Base-by-base conservation (phyloP, 2,329 filamentous ascomycete genomes). In the Claviceps purpurea region DNA sequence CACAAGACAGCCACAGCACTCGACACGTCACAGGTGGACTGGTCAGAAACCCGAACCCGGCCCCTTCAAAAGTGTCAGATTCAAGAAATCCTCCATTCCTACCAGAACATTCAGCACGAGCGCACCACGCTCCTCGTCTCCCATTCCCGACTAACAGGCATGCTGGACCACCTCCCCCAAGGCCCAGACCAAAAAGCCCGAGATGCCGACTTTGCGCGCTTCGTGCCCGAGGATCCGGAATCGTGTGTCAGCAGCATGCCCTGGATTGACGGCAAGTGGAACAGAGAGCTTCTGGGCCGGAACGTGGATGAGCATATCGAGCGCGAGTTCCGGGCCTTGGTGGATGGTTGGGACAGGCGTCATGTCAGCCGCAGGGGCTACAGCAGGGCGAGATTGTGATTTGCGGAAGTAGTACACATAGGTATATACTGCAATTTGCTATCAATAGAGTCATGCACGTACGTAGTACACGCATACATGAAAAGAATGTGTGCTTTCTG, bases 191-290 rank as follows among this genome's bases (percentile, higher is more conserved):
- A 56, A 47, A 44, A 42, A 30, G 54, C 43, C 14, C 50, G 57
- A 38, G 55, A 57, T 22, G 52, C 43, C 20, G 51, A 55, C 16
- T 55, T 52, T 16, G 40, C 48, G 14, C 1, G 39, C 39, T 34
- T 39, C 37, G 10, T 54, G 22, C 39, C 54, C 18, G 46, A 52
- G 13, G 46, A 22, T 20, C 26, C 55, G 11, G 51, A 53, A 13
- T 48, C 20, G 20, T 50, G 50, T 14, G 45, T 50, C 20, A 59
- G 56, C 18, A 22, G 46, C 1, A 55, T 51, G 42, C 50, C 56
- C n/a, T 59, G 53, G 55, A 45, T 58, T 8, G 54, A 57, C 24
- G 44, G 53, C 10, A 39, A 26, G 3, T 55, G 52, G 34, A 59
- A 56, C 22, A 47, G 10, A 2, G 46, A 52, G 11, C 42, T 56